A percentile compares a stretch with the other conserved stretches of the same genome.
These are phyloP conservation scores for Wickerhamomyces sp. DNA, from an alignment of 1,139 yeast species.

Conservation along the genomic window DNA sequence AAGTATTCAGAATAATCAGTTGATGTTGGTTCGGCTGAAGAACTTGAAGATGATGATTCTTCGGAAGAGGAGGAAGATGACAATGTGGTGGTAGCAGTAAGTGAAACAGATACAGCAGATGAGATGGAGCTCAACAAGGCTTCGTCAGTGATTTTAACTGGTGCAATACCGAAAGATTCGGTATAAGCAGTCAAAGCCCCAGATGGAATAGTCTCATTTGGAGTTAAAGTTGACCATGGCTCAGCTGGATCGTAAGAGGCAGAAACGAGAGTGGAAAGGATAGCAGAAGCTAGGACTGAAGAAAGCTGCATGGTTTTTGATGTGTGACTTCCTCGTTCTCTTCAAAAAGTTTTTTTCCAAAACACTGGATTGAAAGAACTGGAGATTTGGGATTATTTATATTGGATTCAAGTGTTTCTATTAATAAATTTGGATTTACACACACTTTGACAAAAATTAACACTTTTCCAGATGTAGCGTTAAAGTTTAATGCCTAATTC, in stretches of 20 bases:
- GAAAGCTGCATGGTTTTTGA: background rate
- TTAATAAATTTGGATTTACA: no score
- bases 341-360: background rate
- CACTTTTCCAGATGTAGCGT: no score
- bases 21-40: background rate
- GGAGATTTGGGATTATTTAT: no score
- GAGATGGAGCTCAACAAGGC: background rate
- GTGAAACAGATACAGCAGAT: conserved; percentile 27
- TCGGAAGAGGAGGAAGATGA: conserved; percentile 37
- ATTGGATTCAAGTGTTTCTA: no score
- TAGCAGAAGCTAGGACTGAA: background rate
- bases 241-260: conserved; percentile 63
- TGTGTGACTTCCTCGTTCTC: background rate
- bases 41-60: conserved; percentile 27
- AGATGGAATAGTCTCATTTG: conserved; percentile 42
- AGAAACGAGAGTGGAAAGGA: background rate
- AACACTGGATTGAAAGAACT: no score
- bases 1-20: conserved; percentile 1
- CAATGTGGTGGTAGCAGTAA: conserved; percentile 33
- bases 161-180: conserved; percentile 62
- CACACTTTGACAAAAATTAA: no score
- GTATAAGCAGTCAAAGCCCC: conserved; percentile 60
- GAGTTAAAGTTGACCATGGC: conserved; percentile 69
- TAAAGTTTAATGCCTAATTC: no score
- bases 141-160: conserved; percentile 28